phyloP scores from a whole-genome alignment of 2,329 filamentous ascomycete genomes.

The Calonectria pseudoturangicola region DNA sequence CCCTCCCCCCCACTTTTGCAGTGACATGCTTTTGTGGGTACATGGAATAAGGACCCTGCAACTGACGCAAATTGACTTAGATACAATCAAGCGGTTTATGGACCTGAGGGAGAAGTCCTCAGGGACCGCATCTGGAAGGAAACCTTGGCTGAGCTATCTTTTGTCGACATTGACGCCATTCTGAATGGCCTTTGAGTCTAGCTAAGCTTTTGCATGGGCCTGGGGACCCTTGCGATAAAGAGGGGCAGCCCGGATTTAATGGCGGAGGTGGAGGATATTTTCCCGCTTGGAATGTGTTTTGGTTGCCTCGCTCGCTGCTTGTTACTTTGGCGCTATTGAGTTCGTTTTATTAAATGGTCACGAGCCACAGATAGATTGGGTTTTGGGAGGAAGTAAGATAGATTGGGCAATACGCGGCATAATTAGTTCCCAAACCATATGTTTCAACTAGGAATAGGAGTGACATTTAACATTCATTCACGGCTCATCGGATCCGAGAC shows the following conservation, averaged over 20 bases:
- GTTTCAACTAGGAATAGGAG: not conserved
- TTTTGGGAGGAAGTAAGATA: conserved; percentile 10
- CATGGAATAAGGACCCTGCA: not conserved
- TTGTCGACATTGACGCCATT: conserved; percentile 53
- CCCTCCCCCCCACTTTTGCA: not conserved
- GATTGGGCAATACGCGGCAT: not conserved
- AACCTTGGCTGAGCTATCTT: conserved; percentile 60
- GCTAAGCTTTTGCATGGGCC: not conserved
- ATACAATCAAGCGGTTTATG: conserved; percentile 58
- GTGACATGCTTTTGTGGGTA: not conserved
- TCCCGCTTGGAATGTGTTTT: conserved; percentile 6
- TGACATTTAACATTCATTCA: conserved; percentile 18
- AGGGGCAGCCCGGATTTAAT: conserved; percentile 21
- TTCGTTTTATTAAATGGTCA: conserved; percentile 17
- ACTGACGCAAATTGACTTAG: conserved; percentile 51
- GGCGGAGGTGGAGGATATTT: conserved; percentile 10
- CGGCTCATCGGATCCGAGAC: conserved; percentile 25
- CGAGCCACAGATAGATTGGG: not conserved
- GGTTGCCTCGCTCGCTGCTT: not conserved
- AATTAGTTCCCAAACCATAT: conserved; percentile 8
- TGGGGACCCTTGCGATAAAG: conserved; percentile 15
- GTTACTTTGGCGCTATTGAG: conserved; percentile 13
- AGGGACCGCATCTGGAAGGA: conserved; percentile 63
- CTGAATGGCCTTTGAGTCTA: conserved; percentile 39
- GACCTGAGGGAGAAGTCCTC: conserved; percentile 57